phyloP scores from a whole-genome alignment of 2,329 filamentous ascomycete genomes.

The Fusarium circinatum region DNA sequence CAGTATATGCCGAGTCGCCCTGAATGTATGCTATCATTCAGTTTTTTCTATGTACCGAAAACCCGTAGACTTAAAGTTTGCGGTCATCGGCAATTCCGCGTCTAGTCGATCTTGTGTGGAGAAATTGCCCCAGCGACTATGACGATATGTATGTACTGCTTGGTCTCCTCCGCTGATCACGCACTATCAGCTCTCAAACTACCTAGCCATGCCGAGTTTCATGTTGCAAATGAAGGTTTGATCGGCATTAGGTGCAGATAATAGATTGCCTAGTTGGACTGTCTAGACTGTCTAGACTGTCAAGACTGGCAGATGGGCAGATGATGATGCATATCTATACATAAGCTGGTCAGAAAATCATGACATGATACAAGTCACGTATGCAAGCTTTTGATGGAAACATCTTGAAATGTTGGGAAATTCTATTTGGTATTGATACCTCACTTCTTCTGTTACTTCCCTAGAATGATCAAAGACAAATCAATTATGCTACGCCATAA shows the following conservation, averaged over 20 bases:
- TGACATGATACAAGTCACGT: neutral
- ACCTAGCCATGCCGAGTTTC: constrained; percentile 8
- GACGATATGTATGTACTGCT: constrained; percentile 3
- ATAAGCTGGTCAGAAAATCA: neutral
- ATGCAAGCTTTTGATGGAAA: neutral
- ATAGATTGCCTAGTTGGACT: neutral
- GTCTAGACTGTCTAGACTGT: neutral
- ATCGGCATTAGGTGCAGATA: constrained; percentile 14
- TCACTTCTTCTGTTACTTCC: neutral
- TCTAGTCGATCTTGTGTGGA: constrained; percentile 29
- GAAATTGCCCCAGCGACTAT: constrained; percentile 9
- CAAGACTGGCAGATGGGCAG: neutral
- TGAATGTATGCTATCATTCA: neutral
- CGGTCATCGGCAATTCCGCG: constrained; percentile 29
- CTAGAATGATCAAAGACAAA: neutral
- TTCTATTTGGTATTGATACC: constrained; percentile 8
- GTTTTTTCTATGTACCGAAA: neutral
- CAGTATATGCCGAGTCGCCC: neutral
- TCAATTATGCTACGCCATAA: constrained; percentile 1
- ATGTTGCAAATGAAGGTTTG: constrained; percentile 10
- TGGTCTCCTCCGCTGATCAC: constrained; percentile 11
- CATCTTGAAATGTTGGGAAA: neutral
- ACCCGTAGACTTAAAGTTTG: neutral
- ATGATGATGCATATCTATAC: neutral
- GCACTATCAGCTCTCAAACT: neutral